These are phyloP conservation scores for Chrysanthemum lavandulifolium DNA, from an alignment of 129 eudicot species.

Conservation along the genomic window DNA sequence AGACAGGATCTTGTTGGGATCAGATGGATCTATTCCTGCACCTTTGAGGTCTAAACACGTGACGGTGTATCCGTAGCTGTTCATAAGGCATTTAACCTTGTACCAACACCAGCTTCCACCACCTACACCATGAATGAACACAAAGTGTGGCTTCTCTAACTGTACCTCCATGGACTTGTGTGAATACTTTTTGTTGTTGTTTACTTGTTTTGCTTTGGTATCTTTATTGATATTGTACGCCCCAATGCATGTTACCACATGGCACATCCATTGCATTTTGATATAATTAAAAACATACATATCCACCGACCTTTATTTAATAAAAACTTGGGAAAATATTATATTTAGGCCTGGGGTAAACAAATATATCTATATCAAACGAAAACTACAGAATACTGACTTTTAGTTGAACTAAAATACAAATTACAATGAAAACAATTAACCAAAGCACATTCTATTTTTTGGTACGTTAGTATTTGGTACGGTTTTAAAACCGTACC, in stretches of 20 bases:
- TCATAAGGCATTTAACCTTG: conserved; percentile 54
- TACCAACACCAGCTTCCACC: conserved; percentile 89
- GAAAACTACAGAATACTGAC: too few species aligned
- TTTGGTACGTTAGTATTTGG: too few species aligned
- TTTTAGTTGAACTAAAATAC: too few species aligned
- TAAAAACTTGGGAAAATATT: too few species aligned
- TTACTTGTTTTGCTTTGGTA: background rate
- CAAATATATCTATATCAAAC: too few species aligned
- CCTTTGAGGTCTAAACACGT: conserved; percentile 63
- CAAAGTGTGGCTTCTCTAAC: conserved; percentile 50
- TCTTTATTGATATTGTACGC: background rate
- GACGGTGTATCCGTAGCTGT: conserved; percentile 56
- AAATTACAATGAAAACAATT: too few species aligned
- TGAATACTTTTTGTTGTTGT: background rate
- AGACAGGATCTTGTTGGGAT: conserved; percentile 43
- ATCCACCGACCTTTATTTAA: background rate
- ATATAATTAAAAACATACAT: background rate
- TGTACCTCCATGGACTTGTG: background rate
- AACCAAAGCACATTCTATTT: too few species aligned
- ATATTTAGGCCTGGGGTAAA: too few species aligned
- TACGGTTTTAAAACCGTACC: too few species aligned
- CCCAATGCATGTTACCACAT: conserved; percentile 11
- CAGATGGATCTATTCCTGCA: conserved; percentile 53
- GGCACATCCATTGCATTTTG: background rate
- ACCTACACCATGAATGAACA: conserved; percentile 59